Evolutionary conservation across 164 flowering plant genomes (phyloP), one percentile per base, ranked within the genome.

Genomic region (Vitis rupestris): DNA sequence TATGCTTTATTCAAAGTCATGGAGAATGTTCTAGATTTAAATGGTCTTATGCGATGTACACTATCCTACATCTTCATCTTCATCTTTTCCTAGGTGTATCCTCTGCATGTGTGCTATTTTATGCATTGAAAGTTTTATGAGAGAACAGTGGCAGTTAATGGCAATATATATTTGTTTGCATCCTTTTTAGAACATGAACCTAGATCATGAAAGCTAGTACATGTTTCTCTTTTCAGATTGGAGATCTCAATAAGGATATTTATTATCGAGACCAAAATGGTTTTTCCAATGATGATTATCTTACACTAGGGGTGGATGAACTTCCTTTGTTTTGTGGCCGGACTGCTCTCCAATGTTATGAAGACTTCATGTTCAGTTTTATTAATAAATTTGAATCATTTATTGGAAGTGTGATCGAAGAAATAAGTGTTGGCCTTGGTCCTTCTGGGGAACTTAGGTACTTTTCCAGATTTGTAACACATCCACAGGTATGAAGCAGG

Each of bases 401-500:
- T 44, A 72, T 86, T 73, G 90, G 90, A 74, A 73, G 78, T 63
- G 72, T 77, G 59, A 86, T 86, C 67, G 82, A 85, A 76, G 88
- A 87, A 74, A 75, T 87, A 67, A 82, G 82, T 71, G 74, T 87
- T 50, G 88, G 88, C 72, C 86, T 87, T 76, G 90, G 90, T 61
- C 90, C 90, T 64, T 82, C 82, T 63, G 90, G 90, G 65, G 90
- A 87, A 66, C 83, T 87, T 64, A 79, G 90, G 88, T 85, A 82
- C 59, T 64, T 59, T 71, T 50, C n/a, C n/a, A 29, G 29, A 69
- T 50, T 54, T 50, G 49, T 55, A n/a, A n/a, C 67, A 37, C 10
- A 62, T 13, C 16, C 17, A 52, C 8, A 57, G 15, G 9, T 10
- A 60, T 64, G 59, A 59, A 69, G 67, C 48, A 31, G 10, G 61